Evolutionary conservation across 1,284 basidiomycete genomes (phyloP).

Genomic region (Malassezia obtusa): DNA sequence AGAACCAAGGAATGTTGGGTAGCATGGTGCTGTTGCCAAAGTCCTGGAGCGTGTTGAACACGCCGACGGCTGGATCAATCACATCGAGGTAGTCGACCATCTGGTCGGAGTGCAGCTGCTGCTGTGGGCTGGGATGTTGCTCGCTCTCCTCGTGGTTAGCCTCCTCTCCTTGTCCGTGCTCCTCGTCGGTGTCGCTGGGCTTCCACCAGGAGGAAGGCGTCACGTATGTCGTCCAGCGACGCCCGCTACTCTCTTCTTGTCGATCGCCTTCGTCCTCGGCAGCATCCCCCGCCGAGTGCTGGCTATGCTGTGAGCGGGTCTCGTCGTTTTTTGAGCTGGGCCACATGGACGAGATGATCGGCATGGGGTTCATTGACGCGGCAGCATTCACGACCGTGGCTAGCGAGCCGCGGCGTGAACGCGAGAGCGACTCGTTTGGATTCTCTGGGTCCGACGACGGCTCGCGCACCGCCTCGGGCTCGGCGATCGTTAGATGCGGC

Average conservation of each 20-base stretch:
- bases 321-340: neutral
- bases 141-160: constrained; percentile 7
- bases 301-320: neutral
- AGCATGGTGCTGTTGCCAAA: constrained; percentile 68
- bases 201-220: neutral
- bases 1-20: constrained; percentile 59
- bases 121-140: neutral
- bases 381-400: neutral
- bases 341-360: neutral
- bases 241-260: neutral
- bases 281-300: neutral
- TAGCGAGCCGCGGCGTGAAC: neutral
- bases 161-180: neutral
- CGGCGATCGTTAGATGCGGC: neutral
- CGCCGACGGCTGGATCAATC: constrained; percentile 65
- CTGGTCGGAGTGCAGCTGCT: constrained; percentile 28
- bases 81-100: constrained; percentile 55
- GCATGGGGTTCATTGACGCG: neutral
- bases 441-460: neutral
- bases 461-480: neutral
- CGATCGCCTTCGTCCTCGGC: too few relatives aligned
- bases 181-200: constrained; percentile 5
- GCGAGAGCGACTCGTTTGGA: neutral
- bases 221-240: neutral
- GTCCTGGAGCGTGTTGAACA: constrained; percentile 63